Conservation (phyloP, 78 protist species). For the Dictyostelium firmibasis region DNA sequence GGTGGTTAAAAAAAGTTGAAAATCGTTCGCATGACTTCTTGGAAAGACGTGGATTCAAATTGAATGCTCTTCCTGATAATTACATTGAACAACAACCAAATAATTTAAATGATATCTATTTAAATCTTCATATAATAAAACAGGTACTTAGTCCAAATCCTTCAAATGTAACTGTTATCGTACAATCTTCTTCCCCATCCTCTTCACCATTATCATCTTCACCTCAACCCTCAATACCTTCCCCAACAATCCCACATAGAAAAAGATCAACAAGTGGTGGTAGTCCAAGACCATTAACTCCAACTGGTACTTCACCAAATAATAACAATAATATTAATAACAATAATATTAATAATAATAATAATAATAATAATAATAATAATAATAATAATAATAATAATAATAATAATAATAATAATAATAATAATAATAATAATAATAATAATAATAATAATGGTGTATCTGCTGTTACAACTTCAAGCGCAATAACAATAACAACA, state of each 20-base stretch:
- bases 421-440: no score
- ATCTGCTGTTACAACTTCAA: not conserved
- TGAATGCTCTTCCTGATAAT: conserved; percentile 58
- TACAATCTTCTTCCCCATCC: not conserved
- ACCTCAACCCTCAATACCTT: not conserved
- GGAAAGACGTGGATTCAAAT: conserved; percentile 24
- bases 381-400: no score
- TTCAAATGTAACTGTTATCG: not conserved
- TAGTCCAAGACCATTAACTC: not conserved
- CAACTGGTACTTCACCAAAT: not conserved
- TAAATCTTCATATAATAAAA: conserved; percentile 18
- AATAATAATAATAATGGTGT: not conserved
- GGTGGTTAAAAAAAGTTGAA: conserved; percentile 67
- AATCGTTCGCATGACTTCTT: not conserved
- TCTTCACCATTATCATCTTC: not conserved
- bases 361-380: no score
- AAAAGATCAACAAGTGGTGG: not conserved
- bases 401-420: no score
- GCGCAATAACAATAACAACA: not conserved
- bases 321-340: no score
- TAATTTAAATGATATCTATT: conserved; percentile 19
- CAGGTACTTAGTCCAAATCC: conserved; percentile 11
- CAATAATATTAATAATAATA: no score
- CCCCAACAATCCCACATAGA: not conserved
- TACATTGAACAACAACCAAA: conserved; percentile 66